Percentiles rank a stretch among this genome's conserved stretches.
Evolutionary conservation across 352 stramenopile species (phyloP).

Genomic region (Thalassiosira hispida): DNA sequence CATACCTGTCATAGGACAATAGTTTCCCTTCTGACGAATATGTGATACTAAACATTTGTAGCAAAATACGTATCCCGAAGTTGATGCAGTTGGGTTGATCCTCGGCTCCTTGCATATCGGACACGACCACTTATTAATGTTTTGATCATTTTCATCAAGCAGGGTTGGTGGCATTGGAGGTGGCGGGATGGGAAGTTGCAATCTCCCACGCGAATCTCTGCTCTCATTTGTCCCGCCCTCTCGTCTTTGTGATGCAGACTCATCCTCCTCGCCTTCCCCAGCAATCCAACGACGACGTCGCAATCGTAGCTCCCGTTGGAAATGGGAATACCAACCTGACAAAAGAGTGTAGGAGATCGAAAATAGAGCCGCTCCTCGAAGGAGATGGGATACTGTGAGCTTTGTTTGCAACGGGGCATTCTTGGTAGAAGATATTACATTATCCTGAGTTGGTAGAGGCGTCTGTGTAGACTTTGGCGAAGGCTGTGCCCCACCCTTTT

Average conservation of each 20-base stretch:
- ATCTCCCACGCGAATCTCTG: constrained; percentile 6
- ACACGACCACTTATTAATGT: constrained; percentile 52
- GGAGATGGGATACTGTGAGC: constrained; percentile 25
- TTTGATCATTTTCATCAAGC: constrained; percentile 18
- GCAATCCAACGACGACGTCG: constrained; percentile 53
- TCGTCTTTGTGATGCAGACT: constrained; percentile 1
- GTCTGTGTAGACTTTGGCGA: constrained; percentile 13
- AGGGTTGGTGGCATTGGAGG: constrained; percentile 38
- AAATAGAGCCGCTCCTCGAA: constrained; percentile 40
- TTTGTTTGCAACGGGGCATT: constrained; percentile 12
- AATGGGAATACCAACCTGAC: constrained; percentile 46
- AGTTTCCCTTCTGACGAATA: constrained; percentile 48
- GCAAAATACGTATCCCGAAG: constrained; percentile 78
- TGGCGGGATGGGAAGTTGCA: constrained; percentile 38
- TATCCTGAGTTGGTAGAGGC: neutral
- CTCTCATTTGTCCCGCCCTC: neutral
- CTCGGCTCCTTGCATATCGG: constrained; percentile 66
- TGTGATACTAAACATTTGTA: constrained; percentile 65
- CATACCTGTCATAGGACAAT: constrained; percentile 68
- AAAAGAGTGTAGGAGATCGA: constrained; percentile 42
- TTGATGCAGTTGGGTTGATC: constrained; percentile 69
- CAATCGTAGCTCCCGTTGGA: constrained; percentile 39
- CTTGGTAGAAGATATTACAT: constrained; percentile 1
- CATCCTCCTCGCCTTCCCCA: constrained; percentile 19
- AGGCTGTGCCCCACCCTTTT: neutral